Conservation (phyloP, 108 stramenopile species). For the Cylindrotheca closterium region DNA sequence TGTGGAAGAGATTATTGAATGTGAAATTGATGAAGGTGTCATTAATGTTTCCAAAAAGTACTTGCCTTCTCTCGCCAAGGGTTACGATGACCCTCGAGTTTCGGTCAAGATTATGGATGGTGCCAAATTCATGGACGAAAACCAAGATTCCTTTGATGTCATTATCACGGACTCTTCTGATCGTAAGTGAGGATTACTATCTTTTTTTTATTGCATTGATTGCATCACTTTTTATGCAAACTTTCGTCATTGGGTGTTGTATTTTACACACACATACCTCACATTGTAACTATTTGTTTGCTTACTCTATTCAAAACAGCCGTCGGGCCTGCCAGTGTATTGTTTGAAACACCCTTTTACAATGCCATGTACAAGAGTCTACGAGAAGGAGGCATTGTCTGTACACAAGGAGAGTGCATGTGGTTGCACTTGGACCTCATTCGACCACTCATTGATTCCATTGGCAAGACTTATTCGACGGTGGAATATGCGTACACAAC, state of each 20-base stretch:
- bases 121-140: conserved; percentile 79
- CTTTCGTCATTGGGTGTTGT: too few relatives aligned
- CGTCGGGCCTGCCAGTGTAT: conserved; percentile 92
- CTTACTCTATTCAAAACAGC: too few relatives aligned
- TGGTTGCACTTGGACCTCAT: conserved; percentile 96
- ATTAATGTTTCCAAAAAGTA: conserved; percentile 82
- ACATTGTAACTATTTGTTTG: too few relatives aligned
- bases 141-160: conserved; percentile 81
- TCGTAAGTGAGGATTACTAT: conserved; percentile 15
- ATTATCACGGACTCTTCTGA: conserved; percentile 92
- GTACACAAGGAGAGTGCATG: conserved; percentile 97
- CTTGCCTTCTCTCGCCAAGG: conserved; percentile 78
- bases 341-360: conserved; percentile 96
- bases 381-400: conserved; percentile 91
- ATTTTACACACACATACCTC: too few relatives aligned
- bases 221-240: too few relatives aligned
- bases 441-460: conserved; percentile 69
- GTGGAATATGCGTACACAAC: conserved; percentile 98
- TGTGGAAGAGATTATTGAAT: conserved; percentile 92
- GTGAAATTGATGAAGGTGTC: conserved; percentile 93
- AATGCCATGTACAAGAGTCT: conserved; percentile 86
- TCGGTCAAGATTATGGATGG: conserved; percentile 88
- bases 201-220: conserved; percentile 13
- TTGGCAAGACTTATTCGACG: conserved; percentile 63
- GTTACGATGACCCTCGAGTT: conserved; percentile 93